Base-by-base conservation (phyloP, 176 grass and related monocot species). In the Bonia amplexicaulis region DNA sequence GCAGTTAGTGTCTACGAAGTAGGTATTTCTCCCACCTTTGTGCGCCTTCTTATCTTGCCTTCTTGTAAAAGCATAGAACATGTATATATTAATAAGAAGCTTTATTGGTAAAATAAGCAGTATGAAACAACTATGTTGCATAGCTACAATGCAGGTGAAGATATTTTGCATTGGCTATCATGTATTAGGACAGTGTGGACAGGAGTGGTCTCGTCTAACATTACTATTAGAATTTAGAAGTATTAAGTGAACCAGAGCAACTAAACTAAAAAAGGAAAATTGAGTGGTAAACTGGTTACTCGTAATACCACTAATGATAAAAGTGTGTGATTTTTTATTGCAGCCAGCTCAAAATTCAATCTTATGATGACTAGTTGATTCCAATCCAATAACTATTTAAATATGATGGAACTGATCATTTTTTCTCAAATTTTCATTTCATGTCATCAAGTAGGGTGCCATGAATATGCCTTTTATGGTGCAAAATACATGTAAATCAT, bases 21-120 rank as follows among this genome's bases (percentile, higher is more conserved):
- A 42, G 41, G 7, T 53, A 49, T 49, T 49, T 49, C 47, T 49
- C 3, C 47, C 92, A 91, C 9, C 84, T 0, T 0, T 33, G 31
- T 33, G 31, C 31, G 2, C 64, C 63, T 95, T 80, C 93, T 90
- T 51, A 95, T 81, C 33, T 70, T 90, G 0, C 79, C 79, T 27
- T 76, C 75, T 85, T 90, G 59, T 6, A 69, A 22, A 49, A 78
- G 54, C 8, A 33, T 13, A 42, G 23, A 26, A 40, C 33, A 40
- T 0, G 71, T 40, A 2, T 45, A 19, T 41, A 42, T 69, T 22
- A 73, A 15, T 64, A 72, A n/a, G 16, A 60, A 69, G 7, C 0
- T 52, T 9, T 51, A 12, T 45, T 3, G 71, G 9, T 31, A 20
- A 25, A 63, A 29, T 26, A 47, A 71, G 2, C 22, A 26, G 2